These are phyloP conservation scores for Tuber magnatum DNA, from an alignment of 495 filamentous ascomycete genomes.

Conservation along the genomic window DNA sequence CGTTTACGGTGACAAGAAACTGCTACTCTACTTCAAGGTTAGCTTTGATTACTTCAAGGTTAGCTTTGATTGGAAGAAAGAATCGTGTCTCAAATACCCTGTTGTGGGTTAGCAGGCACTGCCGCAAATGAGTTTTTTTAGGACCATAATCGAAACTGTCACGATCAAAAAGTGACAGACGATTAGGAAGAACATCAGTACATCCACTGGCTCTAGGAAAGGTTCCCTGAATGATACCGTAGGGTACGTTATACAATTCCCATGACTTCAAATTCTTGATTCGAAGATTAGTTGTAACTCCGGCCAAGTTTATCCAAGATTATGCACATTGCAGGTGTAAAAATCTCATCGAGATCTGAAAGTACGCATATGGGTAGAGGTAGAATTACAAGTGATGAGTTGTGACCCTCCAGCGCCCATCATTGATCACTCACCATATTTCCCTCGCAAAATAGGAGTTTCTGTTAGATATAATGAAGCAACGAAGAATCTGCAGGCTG, in stretches of 20 bases:
- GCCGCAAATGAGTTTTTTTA: slow-evolving; percentile 93
- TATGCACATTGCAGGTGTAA: slow-evolving; percentile 62
- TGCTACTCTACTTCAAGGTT: no score
- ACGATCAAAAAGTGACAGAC: slow-evolving; percentile 92
- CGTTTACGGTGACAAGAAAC: no score
- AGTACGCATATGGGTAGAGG: slow-evolving; percentile 50
- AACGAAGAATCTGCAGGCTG: no score
- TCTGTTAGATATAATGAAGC: no score
- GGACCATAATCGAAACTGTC: slow-evolving; percentile 82
- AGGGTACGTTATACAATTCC: slow-evolving; percentile 60
- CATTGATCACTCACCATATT: no score
- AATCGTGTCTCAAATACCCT: slow-evolving; percentile 45
- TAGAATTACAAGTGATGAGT: slow-evolving; percentile 22
- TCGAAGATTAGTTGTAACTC: background rate
- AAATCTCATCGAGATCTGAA: slow-evolving; percentile 74
- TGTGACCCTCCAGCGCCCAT: background rate
- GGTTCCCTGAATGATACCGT: background rate
- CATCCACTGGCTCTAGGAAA: background rate
- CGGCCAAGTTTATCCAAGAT: no score
- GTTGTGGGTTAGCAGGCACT: slow-evolving; percentile 80
- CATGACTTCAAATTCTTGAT: slow-evolving; percentile 49
- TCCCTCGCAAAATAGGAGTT: no score
- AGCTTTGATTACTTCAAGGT: background rate
- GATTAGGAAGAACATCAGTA: slow-evolving; percentile 49
- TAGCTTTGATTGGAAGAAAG: no score